phyloP scores from a whole-genome alignment of 805 yeast genomes.

The Lachancea dasiensis region DNA sequence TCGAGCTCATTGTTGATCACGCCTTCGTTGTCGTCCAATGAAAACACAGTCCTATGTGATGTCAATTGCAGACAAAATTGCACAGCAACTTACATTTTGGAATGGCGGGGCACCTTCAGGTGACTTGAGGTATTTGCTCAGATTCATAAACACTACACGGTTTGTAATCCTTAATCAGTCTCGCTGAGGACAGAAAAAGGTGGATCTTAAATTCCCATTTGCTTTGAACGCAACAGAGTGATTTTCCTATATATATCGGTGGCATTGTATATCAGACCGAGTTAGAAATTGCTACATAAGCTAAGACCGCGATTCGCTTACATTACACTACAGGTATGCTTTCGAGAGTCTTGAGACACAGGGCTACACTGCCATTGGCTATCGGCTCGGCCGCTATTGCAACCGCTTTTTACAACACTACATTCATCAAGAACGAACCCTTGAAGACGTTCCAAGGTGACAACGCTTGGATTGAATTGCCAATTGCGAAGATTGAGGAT shows the following conservation, averaged over 20 bases:
- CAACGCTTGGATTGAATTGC: conserved; percentile 67
- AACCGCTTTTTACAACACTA: conserved; percentile 27
- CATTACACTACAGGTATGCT: conserved; percentile 15
- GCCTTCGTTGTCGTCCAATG: conserved; percentile 4
- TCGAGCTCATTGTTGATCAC: no score
- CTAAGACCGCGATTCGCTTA: no score
- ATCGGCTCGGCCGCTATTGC: conserved; percentile 46
- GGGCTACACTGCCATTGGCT: conserved; percentile 35
- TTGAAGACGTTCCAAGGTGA: conserved; percentile 52
- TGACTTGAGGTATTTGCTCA: no score
- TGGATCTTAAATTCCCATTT: no score
- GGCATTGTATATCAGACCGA: no score
- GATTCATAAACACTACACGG: no score
- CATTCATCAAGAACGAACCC: conserved; percentile 32
- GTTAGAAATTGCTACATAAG: no score
- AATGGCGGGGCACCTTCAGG: background rate
- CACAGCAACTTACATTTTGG: no score
- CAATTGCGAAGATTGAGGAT: conserved; percentile 38
- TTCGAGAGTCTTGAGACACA: conserved; percentile 21
- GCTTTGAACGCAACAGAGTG: no score
- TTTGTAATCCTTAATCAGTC: no score
- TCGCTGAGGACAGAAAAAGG: no score
- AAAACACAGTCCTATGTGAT: background rate
- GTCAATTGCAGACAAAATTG: background rate
- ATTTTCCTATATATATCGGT: no score